Base-by-base conservation (phyloP, 2,329 filamentous ascomycete species). In the Plectosphaerella sp. region DNA sequence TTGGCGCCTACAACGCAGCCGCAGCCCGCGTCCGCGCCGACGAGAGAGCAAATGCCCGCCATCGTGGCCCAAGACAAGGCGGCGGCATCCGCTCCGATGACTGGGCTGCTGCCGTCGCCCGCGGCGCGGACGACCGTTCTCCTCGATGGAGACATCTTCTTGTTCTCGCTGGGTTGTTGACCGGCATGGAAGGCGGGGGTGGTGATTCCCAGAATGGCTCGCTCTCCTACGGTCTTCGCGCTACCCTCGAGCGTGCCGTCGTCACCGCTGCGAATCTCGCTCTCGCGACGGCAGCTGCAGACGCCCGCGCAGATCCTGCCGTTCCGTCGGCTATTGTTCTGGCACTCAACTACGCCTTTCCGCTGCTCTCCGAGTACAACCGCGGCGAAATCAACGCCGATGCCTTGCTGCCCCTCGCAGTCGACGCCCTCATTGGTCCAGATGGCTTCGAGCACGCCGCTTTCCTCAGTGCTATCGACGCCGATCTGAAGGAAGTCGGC, bases 91-190 rank as follows among this genome's bases (percentile, higher is more conserved):
- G 64, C 24, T 73, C 74, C 57, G 78, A 82, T 48, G 73, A 71
- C 20, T 86, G 82, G 82, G 72, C 79, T 9, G 72, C 75, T 18
- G 79, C 79, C 1, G 75, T 85, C 4, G 75, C 78, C 43, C 78
- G 77, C 59, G 82, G 82, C 36, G 74, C 79, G 10, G 81, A 85
- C 50, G 78, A 77, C 33, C 75, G 77, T 45, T 83, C 83, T 15
- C 78, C 76, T 24, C 76, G 89, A 62, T 96, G 91, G 91, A 86
- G 91, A 67, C 91, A 96, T 67, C 70, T 91, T 28, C 74, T 96
- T n/a, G 79, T 92, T 5, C 79, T 96, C 9, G 85, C 86, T 0
- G 92, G 91, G 3, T 73, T 96, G 20, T 70, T 96, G 53, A 79
- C 93, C 64, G 91, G 89, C 9, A 86, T 92, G 63, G 87, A 88